Conservation (phyloP, 148 eudicot species). For the Camellia sinensis region DNA sequence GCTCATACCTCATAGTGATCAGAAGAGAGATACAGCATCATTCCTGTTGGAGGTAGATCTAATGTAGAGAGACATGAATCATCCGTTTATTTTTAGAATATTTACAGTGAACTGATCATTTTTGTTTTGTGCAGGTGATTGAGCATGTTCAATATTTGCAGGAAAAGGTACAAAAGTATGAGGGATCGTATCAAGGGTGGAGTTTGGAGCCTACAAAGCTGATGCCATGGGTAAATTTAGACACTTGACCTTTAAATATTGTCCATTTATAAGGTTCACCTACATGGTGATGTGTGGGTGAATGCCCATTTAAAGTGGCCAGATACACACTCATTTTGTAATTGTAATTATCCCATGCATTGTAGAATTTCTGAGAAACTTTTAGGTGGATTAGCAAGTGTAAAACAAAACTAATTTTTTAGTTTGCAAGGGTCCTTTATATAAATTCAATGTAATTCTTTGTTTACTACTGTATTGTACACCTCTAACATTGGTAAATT, state of each 20-base stretch:
- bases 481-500: no score
- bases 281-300: neutral
- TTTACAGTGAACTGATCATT: conserved; percentile 9
- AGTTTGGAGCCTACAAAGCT: conserved; percentile 77
- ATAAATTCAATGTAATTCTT: neutral
- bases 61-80: neutral
- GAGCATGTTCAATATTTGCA: conserved; percentile 79
- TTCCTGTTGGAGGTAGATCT: conserved; percentile 75
- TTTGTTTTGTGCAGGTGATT: conserved; percentile 57
- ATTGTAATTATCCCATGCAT: no score
- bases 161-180: conserved; percentile 83
- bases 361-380: no score
- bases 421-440: neutral
- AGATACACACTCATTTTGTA: no score
- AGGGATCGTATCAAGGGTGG: conserved; percentile 80
- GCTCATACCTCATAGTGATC: conserved; percentile 83
- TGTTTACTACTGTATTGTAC: no score
- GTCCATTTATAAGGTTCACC: neutral
- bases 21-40: conserved; percentile 92
- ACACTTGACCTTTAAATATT: conserved; percentile 3
- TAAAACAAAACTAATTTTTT: neutral
- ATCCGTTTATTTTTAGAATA: neutral
- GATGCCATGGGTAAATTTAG: conserved; percentile 81
- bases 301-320: no score
- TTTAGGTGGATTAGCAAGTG: neutral